Percentiles rank a stretch among this genome's conserved stretches.
phyloP scores from a whole-genome alignment of 1,284 basidiomycete genomes.

The Malassezia pachydermatis region DNA sequence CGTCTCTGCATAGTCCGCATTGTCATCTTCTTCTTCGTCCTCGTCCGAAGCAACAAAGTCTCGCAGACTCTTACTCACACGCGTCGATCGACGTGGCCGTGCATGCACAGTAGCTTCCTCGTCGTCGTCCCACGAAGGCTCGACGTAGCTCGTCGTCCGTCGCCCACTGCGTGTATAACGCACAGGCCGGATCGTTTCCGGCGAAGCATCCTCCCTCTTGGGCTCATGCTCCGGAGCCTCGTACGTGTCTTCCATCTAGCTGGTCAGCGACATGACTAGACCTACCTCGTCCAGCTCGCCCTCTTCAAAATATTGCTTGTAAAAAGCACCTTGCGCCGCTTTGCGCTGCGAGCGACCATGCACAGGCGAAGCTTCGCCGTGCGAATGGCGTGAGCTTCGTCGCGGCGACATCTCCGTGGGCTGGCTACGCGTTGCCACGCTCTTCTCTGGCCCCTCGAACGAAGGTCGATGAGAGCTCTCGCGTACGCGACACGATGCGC shows the following conservation, averaged over 20 bases:
- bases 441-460: no score
- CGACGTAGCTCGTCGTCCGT: conserved; percentile 22
- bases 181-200: conserved; percentile 2
- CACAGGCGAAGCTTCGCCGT: neutral
- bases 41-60: conserved; percentile 36
- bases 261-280: neutral
- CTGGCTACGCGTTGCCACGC: no score
- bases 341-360: conserved; percentile 10
- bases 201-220: conserved; percentile 1
- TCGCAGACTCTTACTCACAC: conserved; percentile 21
- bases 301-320: conserved; percentile 17
- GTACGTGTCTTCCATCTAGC: conserved; percentile 19
- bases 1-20: conserved; percentile 23
- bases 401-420: neutral
- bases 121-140: conserved; percentile 17
- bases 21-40: conserved; percentile 33
- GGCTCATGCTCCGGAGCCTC: conserved; percentile 18
- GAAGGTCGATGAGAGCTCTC: no score
- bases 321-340: conserved; percentile 9
- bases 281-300: conserved; percentile 15
- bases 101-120: conserved; percentile 16
- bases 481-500: no score
- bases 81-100: conserved; percentile 14
- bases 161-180: conserved; percentile 25
- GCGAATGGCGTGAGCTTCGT: conserved; percentile 6